Percentiles rank a stretch among this genome's conserved stretches.
phyloP scores from a whole-genome alignment of 2,329 filamentous ascomycete species.

The Fusarium ramigenum region DNA sequence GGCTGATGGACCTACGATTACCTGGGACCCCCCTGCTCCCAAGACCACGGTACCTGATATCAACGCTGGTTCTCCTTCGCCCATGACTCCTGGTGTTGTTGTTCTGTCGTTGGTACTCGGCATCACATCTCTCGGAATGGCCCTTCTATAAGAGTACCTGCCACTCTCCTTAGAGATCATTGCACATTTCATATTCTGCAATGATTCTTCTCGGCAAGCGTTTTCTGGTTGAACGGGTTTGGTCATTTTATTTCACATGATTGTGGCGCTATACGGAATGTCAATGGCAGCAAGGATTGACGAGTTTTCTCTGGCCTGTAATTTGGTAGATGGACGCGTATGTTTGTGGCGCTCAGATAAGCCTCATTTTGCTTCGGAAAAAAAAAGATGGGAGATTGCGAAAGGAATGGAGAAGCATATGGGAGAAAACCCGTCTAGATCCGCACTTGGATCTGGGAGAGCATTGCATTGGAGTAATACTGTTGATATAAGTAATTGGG shows the following conservation, averaged over 20 bases:
- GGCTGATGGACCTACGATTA: conserved; percentile 20
- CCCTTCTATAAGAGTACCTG: conserved; percentile 8
- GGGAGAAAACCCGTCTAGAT: neutral
- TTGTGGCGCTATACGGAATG: conserved; percentile 28
- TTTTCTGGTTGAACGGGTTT: neutral
- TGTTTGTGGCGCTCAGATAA: conserved; percentile 38
- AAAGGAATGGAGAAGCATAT: neutral
- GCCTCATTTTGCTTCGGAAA: conserved; percentile 9
- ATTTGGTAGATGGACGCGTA: conserved; percentile 9
- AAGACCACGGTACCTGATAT: conserved; percentile 38
- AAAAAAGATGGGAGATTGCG: conserved; percentile 16
- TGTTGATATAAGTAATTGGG: neutral
- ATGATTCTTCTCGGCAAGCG: neutral
- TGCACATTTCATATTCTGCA: neutral
- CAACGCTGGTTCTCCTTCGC: conserved; percentile 29
- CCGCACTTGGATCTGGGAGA: neutral
- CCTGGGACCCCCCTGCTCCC: conserved; percentile 34
- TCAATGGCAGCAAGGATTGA: conserved; percentile 17
- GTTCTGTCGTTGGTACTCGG: conserved; percentile 39
- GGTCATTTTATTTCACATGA: conserved; percentile 19
- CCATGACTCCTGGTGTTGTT: conserved; percentile 34
- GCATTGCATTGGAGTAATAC: conserved; percentile 18
- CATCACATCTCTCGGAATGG: conserved; percentile 39
- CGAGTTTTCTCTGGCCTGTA: conserved; percentile 4
- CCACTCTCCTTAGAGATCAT: neutral